Evolutionary conservation across 257 asterid genomes (phyloP).

Genomic region (Solanum medicagineum): DNA sequence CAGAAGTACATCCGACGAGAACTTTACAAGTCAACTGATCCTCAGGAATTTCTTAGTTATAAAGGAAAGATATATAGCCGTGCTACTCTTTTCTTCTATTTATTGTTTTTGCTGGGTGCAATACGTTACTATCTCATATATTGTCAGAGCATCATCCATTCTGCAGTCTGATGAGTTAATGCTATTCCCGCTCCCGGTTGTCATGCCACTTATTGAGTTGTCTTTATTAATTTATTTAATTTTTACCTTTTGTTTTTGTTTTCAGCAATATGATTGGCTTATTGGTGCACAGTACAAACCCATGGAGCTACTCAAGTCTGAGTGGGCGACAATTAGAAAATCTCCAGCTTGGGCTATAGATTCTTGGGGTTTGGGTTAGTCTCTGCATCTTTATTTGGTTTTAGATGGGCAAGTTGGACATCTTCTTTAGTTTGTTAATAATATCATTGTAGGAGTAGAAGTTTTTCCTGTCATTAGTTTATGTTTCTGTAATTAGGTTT

Average conservation of each 20-base stretch:
- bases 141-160: neutral
- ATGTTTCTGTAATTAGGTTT: neutral
- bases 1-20: neutral
- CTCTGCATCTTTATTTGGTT: neutral
- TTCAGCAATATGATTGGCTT: conserved; percentile 97
- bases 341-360: conserved; percentile 95
- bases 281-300: conserved; percentile 92
- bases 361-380: conserved; percentile 99
- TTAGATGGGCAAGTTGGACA: neutral
- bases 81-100: neutral
- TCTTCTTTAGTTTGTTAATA: neutral
- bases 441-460: neutral
- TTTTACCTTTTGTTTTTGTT: conserved; percentile 8
- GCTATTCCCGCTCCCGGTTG: neutral
- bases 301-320: conserved; percentile 80
- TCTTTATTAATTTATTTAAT: neutral
- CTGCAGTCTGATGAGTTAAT: neutral
- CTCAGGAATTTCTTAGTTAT: neutral
- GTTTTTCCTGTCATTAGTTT: neutral
- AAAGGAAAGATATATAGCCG: neutral
- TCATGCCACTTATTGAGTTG: neutral
- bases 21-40: neutral
- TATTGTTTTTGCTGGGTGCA: neutral
- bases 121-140: neutral
- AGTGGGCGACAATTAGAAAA: conserved; percentile 78